Evolutionary conservation across 768 basidiomycete genomes (phyloP), one percentile per base, ranked within the genome.

Genomic region (Russula olivacea): DNA sequence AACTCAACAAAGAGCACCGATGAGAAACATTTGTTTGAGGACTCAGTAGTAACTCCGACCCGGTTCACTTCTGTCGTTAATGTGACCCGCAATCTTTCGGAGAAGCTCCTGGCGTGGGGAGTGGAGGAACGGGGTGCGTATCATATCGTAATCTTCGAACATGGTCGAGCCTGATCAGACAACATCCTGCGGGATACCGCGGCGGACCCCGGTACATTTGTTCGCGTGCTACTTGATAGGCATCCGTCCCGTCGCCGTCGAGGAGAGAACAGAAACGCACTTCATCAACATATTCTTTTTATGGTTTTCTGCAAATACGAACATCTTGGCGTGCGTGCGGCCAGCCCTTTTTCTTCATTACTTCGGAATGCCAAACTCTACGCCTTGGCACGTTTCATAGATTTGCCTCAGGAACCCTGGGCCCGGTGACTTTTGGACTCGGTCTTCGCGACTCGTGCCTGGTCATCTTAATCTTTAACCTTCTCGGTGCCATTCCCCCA

Each of bases 321-420:
- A 77, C 57, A 76, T 78, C 55, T 66, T 78, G 23, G 76, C 77
- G 75, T 78, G 23, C 43, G 59, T 53, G 70, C 62, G n/a, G n/a
- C n/a, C n/a, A n/a, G 6, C 23, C 28, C 5, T 28, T 14, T 45
- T 34, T 10, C 10, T 21, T 19, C 23, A 7, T 23, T 38, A 21
- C 52, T 19, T 23, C 2, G 14, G n/a, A 17, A 53, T 11, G 21
- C 52, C 17, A 34, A 12, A 5, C 21, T 7, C 21, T 23, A 21
- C 23, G 56, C 19, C 15, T 21, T n/a, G 48, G 32, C 41, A 40
- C 43, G 4, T 11, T 15, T n/a, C 28, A 34, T 54, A 78, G 78
- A 21, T 79, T 80, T 67, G 80, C 78, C 17, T 71, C 79, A 2
- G 81, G 81, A 0, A 77, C 78, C 1, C 70, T 81, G 2, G 80